Evolutionary conservation across 371 early-diverging fungal species (phyloP).

Genomic region (Actinomucor elegans): DNA sequence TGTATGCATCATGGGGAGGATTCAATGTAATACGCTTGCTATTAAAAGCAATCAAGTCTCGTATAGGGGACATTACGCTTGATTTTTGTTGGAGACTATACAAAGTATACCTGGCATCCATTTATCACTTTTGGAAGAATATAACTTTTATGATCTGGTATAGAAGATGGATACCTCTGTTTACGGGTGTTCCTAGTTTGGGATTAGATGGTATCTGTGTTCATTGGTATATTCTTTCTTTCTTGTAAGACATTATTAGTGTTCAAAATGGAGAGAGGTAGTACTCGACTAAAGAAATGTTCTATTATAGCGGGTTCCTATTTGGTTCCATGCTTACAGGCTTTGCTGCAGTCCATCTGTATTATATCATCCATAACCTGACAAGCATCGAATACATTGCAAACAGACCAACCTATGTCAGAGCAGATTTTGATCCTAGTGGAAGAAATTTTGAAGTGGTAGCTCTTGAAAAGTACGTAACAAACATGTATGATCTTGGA

Average conservation of each 20-base stretch:
- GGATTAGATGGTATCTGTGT: not conserved
- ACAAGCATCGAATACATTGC: slow-evolving; percentile 45
- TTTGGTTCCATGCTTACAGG: slow-evolving; percentile 30
- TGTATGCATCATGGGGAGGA: slow-evolving; percentile 5
- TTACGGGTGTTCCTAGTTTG: slow-evolving; percentile 7
- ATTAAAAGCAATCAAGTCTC: not conserved
- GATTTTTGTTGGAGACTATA: slow-evolving; percentile 11
- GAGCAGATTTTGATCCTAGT: slow-evolving; percentile 27
- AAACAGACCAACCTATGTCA: slow-evolving; percentile 21
- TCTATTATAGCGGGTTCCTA: slow-evolving; percentile 8
- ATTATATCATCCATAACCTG: slow-evolving; percentile 36
- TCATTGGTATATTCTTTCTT: slow-evolving; percentile 13
- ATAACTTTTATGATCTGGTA: not conserved
- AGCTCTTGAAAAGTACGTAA: not conserved
- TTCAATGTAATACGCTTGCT: slow-evolving; percentile 3
- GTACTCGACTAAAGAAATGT: too few species aligned
- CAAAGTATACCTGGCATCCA: slow-evolving; percentile 12
- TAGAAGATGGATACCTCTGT: slow-evolving; percentile 8
- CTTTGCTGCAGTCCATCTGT: slow-evolving; percentile 32
- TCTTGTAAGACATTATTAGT: slow-evolving; percentile 3
- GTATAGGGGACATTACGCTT: slow-evolving; percentile 9
- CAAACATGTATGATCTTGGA: slow-evolving; percentile 7
- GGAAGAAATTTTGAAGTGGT: slow-evolving; percentile 27
- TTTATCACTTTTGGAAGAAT: slow-evolving; percentile 17
- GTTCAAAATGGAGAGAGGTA: not conserved